Percentiles rank a stretch among this genome's conserved stretches.
Evolutionary conservation across 1,284 basidiomycete species (phyloP).

Genomic region (Apiotrichum akiyoshidainum): DNA sequence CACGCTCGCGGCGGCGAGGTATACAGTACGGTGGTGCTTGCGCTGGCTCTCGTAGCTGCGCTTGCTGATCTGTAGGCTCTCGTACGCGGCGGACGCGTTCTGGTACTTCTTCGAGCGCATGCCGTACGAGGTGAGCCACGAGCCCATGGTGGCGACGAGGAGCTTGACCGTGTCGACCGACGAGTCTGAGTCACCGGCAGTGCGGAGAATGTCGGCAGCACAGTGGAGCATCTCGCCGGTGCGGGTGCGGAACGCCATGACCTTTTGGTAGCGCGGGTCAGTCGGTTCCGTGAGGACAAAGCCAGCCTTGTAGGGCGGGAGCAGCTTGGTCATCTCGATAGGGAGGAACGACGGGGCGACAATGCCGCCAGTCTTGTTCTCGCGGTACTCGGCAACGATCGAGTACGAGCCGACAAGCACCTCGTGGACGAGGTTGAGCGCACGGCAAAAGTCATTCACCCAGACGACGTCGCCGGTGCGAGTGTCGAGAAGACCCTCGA

Average conservation of each 20-base stretch:
- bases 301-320: slow-evolving; percentile 66
- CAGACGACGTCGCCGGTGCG: slow-evolving; percentile 62
- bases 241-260: slow-evolving; percentile 60
- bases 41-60: slow-evolving; percentile 43
- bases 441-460: slow-evolving; percentile 93
- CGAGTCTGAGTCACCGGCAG: slow-evolving; percentile 74
- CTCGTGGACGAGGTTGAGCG: slow-evolving; percentile 48
- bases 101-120: slow-evolving; percentile 45
- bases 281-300: slow-evolving; percentile 69
- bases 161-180: slow-evolving; percentile 81
- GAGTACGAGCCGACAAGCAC: slow-evolving; percentile 35
- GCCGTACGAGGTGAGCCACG: slow-evolving; percentile 45
- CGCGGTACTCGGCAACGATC: slow-evolving; percentile 44
- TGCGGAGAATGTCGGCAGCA: slow-evolving; percentile 66
- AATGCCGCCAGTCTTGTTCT: slow-evolving; percentile 39
- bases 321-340: slow-evolving; percentile 60
- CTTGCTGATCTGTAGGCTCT: slow-evolving; percentile 38
- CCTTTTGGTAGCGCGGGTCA: slow-evolving; percentile 72
- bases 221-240: slow-evolving; percentile 69
- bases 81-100: slow-evolving; percentile 34
- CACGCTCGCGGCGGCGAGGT: slow-evolving; percentile 38
- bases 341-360: slow-evolving; percentile 51
- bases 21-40: slow-evolving; percentile 45
- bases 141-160: slow-evolving; percentile 51
- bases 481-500: slow-evolving; percentile 64